These are phyloP conservation scores for Parathielavia hyrcaniae DNA, from an alignment of 495 filamentous ascomycete species.

Conservation along the genomic window DNA sequence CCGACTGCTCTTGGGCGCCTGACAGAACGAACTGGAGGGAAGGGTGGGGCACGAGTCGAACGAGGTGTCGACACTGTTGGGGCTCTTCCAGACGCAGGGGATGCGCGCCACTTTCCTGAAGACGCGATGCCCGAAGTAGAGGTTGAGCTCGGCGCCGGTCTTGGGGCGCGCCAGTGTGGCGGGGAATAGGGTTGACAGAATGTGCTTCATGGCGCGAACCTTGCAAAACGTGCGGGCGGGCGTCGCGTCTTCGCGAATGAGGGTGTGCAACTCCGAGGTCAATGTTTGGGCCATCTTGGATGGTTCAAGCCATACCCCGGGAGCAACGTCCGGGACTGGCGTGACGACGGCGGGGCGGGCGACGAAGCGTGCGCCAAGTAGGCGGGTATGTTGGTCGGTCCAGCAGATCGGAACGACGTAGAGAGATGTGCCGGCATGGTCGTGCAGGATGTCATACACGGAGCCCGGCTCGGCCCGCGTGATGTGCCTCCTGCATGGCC, in stretches of 20 bases:
- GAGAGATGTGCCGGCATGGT: slow-evolving; percentile 37
- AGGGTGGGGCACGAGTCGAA: slow-evolving; percentile 37
- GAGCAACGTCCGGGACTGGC: slow-evolving; percentile 28
- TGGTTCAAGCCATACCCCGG: slow-evolving; percentile 21
- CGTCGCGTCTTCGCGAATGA: slow-evolving; percentile 24
- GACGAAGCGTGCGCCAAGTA: slow-evolving; percentile 38
- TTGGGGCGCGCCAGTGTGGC: slow-evolving; percentile 24
- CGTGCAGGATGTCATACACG: slow-evolving; percentile 43
- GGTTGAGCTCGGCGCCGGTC: slow-evolving; percentile 27
- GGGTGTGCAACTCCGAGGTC: slow-evolving; percentile 28
- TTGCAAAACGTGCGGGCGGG: slow-evolving; percentile 18
- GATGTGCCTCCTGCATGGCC: slow-evolving; percentile 16
- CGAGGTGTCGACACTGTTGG: slow-evolving; percentile 21
- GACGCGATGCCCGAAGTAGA: slow-evolving; percentile 34
- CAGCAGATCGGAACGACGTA: slow-evolving; percentile 41
- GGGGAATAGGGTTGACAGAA: slow-evolving; percentile 37
- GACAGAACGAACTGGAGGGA: slow-evolving; percentile 19
- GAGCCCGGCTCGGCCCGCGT: slow-evolving; percentile 38
- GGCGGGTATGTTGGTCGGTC: slow-evolving; percentile 39
- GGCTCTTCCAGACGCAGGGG: slow-evolving; percentile 35
- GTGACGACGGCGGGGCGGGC: slow-evolving; percentile 29
- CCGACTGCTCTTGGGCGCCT: slow-evolving; percentile 6
- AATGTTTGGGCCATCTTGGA: slow-evolving; percentile 28
- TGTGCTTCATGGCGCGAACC: slow-evolving; percentile 29
- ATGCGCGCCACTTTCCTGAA: slow-evolving; percentile 32